A percentile compares a stretch with the other conserved stretches of the same genome.
phyloP scores from a whole-genome alignment of 768 basidiomycete species.

The Hemileccinum rubropunctum region DNA sequence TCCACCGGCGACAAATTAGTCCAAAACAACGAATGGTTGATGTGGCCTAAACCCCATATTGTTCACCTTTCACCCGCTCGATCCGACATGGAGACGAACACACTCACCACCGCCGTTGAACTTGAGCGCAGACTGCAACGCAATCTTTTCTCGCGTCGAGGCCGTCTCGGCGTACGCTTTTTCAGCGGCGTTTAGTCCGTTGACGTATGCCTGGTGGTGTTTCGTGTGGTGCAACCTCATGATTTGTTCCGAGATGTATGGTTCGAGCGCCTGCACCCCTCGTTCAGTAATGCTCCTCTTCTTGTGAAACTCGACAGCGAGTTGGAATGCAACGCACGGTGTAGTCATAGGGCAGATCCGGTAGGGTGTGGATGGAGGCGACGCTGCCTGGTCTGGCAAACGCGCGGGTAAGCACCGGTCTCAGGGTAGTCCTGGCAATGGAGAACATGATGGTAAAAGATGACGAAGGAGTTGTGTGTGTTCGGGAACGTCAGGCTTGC shows the following conservation, averaged over 20 bases:
- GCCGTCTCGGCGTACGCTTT: slow-evolving; percentile 67
- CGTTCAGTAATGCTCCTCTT: no score
- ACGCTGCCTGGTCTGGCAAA: slow-evolving; percentile 40
- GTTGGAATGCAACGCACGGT: slow-evolving; percentile 46
- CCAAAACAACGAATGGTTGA: slow-evolving; percentile 98
- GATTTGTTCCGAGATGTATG: slow-evolving; percentile 86
- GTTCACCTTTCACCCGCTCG: neutral
- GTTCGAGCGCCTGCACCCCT: slow-evolving; percentile 73
- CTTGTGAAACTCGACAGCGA: no score
- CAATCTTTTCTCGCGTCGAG: slow-evolving; percentile 73
- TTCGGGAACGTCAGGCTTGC: neutral
- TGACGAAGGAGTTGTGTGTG: neutral
- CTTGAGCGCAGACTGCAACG: slow-evolving; percentile 87
- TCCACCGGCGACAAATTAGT: slow-evolving; percentile 84
- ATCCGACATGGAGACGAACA: neutral
- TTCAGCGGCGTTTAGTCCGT: slow-evolving; percentile 90
- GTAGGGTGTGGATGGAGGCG: slow-evolving; percentile 67
- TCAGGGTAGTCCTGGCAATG: slow-evolving; percentile 41
- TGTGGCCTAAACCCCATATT: slow-evolving; percentile 58
- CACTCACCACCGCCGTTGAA: slow-evolving; percentile 91
- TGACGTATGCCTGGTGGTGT: slow-evolving; percentile 93
- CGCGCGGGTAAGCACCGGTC: slow-evolving; percentile 44
- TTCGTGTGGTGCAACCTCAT: slow-evolving; percentile 93
- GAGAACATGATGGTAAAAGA: slow-evolving; percentile 41
- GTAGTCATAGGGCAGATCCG: slow-evolving; percentile 76